Evolutionary conservation across 257 asterid species (phyloP), one percentile per base, ranked within the genome.

Genomic region (Leptodermis oblonga): DNA sequence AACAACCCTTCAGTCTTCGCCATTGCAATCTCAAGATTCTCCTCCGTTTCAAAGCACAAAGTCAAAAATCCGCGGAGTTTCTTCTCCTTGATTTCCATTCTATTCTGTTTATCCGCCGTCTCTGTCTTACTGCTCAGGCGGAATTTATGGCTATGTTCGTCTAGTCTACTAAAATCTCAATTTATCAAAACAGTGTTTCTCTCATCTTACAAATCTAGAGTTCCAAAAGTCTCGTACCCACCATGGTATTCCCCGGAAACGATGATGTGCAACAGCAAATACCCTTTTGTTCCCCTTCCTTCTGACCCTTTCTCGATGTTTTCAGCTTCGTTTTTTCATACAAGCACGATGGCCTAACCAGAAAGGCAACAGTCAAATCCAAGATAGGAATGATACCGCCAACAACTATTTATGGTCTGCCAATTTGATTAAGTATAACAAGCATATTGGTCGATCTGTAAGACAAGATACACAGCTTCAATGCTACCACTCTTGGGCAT

Each of bases 291-390:
- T 23, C 69, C 65, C 61, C 72, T 92, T 30, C 95, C 94, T 18
- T 61, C 80, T 7, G 81, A 89, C 42, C 92, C 93, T 42, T 87
- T 76, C 85, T 89, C 36, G 96, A 89, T 64, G 83, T 86, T 46
- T 90, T 82, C 66, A 82, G 95, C 14, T 92, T 80, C 81, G 80
- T 89, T 65, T 89, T 86, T 67, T 92, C 97, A n/a, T 82, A 83
- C 0, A 76, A 79, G 34, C 92, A 92, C 26, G 58, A 54, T 67
- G 90, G 94, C 22, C 13, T 34, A 4, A 75, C 79, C n/a, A n/a
- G n/a, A n/a, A n/a, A n/a, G n/a, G n/a, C n/a, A n/a, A n/a, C n/a
- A n/a, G n/a, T n/a, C n/a, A n/a, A n/a, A n/a, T n/a, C n/a, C n/a
- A n/a, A n/a, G n/a, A n/a, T n/a, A n/a, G n/a, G n/a, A n/a, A n/a